Base-by-base conservation (phyloP, 805 yeast genomes). In the Cyberlindnera xishuangbannaensis region DNA sequence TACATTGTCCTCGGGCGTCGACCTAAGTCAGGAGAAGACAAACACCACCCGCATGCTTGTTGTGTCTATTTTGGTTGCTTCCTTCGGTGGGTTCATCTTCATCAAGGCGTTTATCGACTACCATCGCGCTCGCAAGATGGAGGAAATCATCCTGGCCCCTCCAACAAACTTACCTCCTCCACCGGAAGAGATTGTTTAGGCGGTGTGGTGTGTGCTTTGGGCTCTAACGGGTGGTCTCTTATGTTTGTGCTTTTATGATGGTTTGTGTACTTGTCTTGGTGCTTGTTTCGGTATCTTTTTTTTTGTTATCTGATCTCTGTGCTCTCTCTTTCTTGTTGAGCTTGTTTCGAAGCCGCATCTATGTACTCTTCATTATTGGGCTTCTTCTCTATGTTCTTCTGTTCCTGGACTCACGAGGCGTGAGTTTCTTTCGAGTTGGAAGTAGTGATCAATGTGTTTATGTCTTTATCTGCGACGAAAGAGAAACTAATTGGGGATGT, bases 51-150 rank as follows among this genome's bases (percentile, higher is more conserved):
- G 31, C 24, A 9, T 39, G 18, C 18, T 22, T 43, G 59, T 75
- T 31, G 56, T 83, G 29, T 80, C 90, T 0, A 71, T 76, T 33
- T 67, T 71, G 1, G 61, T 85, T 24, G 76, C 85, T 31, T 65
- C 78, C 1, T 62, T 83, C 28, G 97, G 97, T 2, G 51, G 71
- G 2, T 67, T 80, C 35, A 65, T 90, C 5, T 59, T 80, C 9
- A 37, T 76, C 13, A 83, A 80, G 50, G 76, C 95, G 10, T 41
- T 83, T n/a, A 59, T 69, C 28, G 92, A 83, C 53, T 90, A 79
- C 55, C 67, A 69, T 43, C 67, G 76, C 42, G 92, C 90, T n/a
- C 77, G 81, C 53, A 73, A 72, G 49, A 78, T 78, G 75, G 96
- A 88, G 54, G 62, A 60, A 37, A 69, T 64, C 15, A 79, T 84